A percentile compares a stretch with the other conserved stretches of the same genome.
Conservation (phyloP, 2,329 filamentous ascomycete species). For the Leptosphaerulina australis region DNA sequence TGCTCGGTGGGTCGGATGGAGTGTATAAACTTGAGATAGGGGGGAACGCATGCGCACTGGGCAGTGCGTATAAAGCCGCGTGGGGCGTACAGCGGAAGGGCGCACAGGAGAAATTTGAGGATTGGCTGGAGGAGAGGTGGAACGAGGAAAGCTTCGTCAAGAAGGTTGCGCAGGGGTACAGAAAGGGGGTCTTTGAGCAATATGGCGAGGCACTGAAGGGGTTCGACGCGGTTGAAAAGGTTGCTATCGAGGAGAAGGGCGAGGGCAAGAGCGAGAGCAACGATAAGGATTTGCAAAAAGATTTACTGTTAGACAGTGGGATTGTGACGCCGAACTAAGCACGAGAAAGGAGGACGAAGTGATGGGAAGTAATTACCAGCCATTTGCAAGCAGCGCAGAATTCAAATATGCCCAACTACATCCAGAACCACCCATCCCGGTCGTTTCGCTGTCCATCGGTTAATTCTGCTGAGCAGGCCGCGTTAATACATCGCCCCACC, state of each 20-base stretch:
- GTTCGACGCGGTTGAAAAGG: constrained; percentile 76
- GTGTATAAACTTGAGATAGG: constrained; percentile 94
- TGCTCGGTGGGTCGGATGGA: constrained; percentile 86
- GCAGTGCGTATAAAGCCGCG: constrained; percentile 93
- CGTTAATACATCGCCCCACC: not conserved
- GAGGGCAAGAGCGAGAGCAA: constrained; percentile 13
- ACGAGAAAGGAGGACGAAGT: no score
- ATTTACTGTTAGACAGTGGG: not conserved
- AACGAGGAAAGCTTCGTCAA: constrained; percentile 81
- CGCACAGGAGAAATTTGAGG: constrained; percentile 77
- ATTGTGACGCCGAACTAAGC: not conserved
- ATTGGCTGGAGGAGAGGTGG: constrained; percentile 84
- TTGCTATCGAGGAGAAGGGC: constrained; percentile 60
- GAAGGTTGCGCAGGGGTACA: constrained; percentile 82
- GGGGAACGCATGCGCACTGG: constrained; percentile 91
- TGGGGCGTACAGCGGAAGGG: constrained; percentile 78
- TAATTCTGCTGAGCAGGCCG: not conserved
- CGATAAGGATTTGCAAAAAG: not conserved
- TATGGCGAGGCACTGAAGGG: constrained; percentile 79
- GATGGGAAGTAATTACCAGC: no score
- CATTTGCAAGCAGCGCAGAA: no score
- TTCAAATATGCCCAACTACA: no score
- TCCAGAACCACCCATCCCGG: no score
- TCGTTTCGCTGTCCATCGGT: no score
- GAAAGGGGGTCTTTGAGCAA: constrained; percentile 71